Evolutionary conservation across 2,329 filamentous ascomycete species (phyloP), one percentile per base, ranked within the genome.

Genomic region (Chaetomium sp.): DNA sequence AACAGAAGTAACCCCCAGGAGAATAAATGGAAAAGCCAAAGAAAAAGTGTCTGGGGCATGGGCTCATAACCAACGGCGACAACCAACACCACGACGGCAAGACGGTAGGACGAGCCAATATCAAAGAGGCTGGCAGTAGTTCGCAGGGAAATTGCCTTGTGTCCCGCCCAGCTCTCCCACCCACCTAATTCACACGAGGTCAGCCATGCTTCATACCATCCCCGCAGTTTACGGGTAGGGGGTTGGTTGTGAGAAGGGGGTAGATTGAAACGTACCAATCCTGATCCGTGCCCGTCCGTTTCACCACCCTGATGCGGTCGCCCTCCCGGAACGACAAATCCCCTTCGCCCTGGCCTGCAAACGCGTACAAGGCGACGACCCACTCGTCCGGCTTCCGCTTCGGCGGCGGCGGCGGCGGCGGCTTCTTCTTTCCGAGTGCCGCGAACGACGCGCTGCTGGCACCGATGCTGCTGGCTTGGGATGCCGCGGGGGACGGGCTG

Each of bases 261-360:
- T 5, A 29, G 27, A 6, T 23, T 13, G 21, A 29, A 19, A 63
- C 65, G 3, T 56, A 67, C 91, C 92, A 96, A 74, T 95, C 92
- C 77, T 95, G 90, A 25, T 87, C 89, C 67, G 88, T 92, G 7
- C 86, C 84, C 2, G 92, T 95, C 79, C 90, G 92, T 79, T 91
- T 91, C 35, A 93, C 73, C 3, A 96, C 88, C 54, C 83, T 85
- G 70, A 96, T 96, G 57, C 84, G 82, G 72, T 95, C 92, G 1
- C 91, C 92, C 75, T 93, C 90, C 33, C 81, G 81, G 73, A 96
- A 96, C 2, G 83, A 83, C 59, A 96, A 74, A 74, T 96, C 92
- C 0, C 90, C 90, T 1, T 79, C 75, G 7, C 83, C 85, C 72
- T 93, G 87, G 0, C 89, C 90, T 1, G 82, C 81, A 74, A 93